A percentile compares a stretch with the other conserved stretches of the same genome.
Evolutionary conservation across 1,284 basidiomycete genomes (phyloP).

Genomic region (Marasmius sp.): DNA sequence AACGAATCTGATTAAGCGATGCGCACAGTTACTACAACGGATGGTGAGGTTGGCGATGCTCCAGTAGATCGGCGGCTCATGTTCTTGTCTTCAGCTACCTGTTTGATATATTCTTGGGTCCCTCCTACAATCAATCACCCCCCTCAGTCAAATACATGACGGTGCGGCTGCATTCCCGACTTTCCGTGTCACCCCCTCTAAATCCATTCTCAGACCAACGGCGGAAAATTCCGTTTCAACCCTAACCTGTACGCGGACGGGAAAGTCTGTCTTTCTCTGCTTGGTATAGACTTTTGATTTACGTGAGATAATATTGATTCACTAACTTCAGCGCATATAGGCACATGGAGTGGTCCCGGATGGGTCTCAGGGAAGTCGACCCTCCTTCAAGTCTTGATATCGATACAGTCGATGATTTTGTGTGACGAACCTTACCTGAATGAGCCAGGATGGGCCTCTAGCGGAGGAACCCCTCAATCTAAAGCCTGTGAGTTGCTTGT

Average conservation of each 20-base stretch:
- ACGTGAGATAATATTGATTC: not conserved
- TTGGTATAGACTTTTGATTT: not conserved
- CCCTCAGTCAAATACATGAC: conserved; percentile 91
- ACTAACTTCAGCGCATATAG: conserved; percentile 68
- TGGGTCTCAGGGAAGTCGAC: conserved; percentile 85
- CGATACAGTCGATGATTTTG: conserved; percentile 92
- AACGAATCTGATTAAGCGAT: not conserved
- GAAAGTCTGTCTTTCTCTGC: conserved; percentile 68
- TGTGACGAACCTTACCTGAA: conserved; percentile 88
- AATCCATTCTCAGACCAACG: conserved; percentile 65
- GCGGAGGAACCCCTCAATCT: conserved; percentile 70
- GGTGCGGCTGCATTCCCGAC: conserved; percentile 38
- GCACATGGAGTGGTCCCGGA: conserved; percentile 86
- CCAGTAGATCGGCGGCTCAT: not conserved
- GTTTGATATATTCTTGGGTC: conserved; percentile 90
- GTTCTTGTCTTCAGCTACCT: conserved; percentile 46
- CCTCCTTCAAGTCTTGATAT: conserved; percentile 69
- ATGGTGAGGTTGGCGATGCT: conserved; percentile 50
- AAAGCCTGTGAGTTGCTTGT: conserved; percentile 57
- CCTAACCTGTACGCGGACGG: conserved; percentile 72
- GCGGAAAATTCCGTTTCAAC: conserved; percentile 87
- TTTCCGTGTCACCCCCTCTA: not conserved
- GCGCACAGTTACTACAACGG: conserved; percentile 72
- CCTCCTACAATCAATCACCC: conserved; percentile 77
- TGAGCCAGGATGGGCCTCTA: conserved; percentile 83